Base-by-base conservation (phyloP, 2,329 filamentous ascomycete species). In the Pyrenophora graminea region DNA sequence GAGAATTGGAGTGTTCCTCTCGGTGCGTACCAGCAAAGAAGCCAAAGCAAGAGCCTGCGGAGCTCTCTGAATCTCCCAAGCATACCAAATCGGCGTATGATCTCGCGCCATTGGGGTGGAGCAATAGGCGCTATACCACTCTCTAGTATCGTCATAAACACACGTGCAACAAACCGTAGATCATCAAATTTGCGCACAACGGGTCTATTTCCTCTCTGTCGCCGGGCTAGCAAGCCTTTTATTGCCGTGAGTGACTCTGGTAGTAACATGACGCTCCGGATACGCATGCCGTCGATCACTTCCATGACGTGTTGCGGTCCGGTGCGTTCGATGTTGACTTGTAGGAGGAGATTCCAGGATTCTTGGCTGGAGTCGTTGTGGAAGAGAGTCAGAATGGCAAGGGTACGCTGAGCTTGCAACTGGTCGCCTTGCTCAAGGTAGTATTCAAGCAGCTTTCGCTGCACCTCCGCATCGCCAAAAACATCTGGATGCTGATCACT, bases 401-500 rank as follows among this genome's bases (percentile, higher is more conserved):
- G 70, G 1, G 83, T 83, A 45, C 83, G 74, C 49, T 83, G 79
- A 44, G 82, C 81, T 50, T 80, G 78, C 13, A 62, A 58, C 76
- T 76, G 79, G 52, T 86, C 80, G 39, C 74, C 71, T 25, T 70
- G 68, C n/a, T 76, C 67, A 19, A 84, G 75, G 62, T 82, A 84
- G 10, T 75, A 75, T 4, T 74, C 58, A 2, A 88, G 73, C 4
- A 88, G 71, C 3, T 73, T 71, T 54, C 82, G 78, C 62, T 87
- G 85, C 9, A 82, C 71, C 4, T 73, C 56, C 4, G 54, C 57
- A 62, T 88, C 80, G 58, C 85, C 84, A 42, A 86, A 80, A 6
- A 80, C 77, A 53, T 87, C 85, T 1, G 85, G 85, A 70, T 88
- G 85, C 51, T 86, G 81, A 64, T 89, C 85, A 57, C 80, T 85